Percentiles rank a stretch among this genome's conserved stretches.
Evolutionary conservation across 139 green algal genomes (phyloP).

Genomic region (Asterochloris sp.): DNA sequence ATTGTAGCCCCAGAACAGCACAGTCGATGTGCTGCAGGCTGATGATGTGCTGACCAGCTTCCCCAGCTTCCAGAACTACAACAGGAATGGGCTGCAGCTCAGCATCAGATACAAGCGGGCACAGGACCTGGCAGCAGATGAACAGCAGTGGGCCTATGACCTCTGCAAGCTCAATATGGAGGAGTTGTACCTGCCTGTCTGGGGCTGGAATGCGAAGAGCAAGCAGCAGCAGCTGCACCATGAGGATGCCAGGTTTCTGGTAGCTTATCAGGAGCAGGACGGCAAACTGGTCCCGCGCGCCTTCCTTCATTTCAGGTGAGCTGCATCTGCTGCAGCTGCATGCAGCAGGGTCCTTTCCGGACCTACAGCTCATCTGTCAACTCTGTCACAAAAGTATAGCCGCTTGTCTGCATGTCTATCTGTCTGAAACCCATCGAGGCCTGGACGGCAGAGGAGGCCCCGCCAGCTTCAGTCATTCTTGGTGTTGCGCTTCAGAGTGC

Average conservation of each 20-base stretch:
- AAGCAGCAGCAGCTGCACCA: conserved; percentile 42
- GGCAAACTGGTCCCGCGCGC: not conserved
- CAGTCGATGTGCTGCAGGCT: not conserved
- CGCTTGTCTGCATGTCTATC: too few relatives aligned
- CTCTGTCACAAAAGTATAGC: too few relatives aligned
- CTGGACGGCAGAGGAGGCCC: too few relatives aligned
- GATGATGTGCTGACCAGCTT: conserved; percentile 14
- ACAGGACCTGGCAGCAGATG: not conserved
- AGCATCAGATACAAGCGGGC: conserved; percentile 15
- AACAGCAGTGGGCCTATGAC: conserved; percentile 26
- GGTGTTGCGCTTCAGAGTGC: too few relatives aligned
- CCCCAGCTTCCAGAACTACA: conserved; percentile 18
- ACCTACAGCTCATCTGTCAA: not conserved
- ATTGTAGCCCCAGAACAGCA: too few relatives aligned
- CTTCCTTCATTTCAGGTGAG: conserved; percentile 14
- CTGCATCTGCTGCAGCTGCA: not conserved
- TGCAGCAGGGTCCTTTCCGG: not conserved
- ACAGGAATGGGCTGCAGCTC: conserved; percentile 12
- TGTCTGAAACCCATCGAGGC: too few relatives aligned
- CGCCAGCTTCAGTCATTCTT: too few relatives aligned
- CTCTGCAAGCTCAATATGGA: conserved; percentile 36
- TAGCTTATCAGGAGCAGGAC: conserved; percentile 16
- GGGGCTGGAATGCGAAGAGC: conserved; percentile 36
- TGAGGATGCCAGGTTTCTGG: conserved; percentile 31
- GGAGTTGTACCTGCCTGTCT: conserved; percentile 23